Evolutionary conservation across 306 rosid genomes (phyloP).

Genomic region (Cucurbita argyrosperma): DNA sequence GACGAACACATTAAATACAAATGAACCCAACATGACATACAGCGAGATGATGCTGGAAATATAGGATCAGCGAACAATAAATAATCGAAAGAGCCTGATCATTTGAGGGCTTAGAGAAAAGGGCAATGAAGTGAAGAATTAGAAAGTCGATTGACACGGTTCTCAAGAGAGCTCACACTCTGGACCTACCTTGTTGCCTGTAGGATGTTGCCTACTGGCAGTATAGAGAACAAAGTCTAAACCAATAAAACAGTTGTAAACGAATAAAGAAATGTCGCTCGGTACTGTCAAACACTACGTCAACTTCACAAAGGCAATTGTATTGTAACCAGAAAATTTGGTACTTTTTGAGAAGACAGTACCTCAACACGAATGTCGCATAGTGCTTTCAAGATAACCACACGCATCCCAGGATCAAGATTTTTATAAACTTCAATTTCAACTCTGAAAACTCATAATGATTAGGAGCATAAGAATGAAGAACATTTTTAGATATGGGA

Average conservation of each 20-base stretch:
- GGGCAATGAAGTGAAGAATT: not conserved
- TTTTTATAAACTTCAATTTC: conserved; percentile 73
- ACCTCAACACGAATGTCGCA: conserved; percentile 99
- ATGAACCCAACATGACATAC: not conserved
- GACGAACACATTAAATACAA: not conserved
- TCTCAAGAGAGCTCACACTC: not conserved
- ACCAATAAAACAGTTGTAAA: not conserved
- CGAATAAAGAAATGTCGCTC: not conserved
- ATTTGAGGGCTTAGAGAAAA: not conserved
- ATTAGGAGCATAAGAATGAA: conserved; percentile 20
- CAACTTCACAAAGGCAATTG: not conserved
- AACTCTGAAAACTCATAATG: conserved; percentile 36
- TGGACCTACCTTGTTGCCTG: not conserved
- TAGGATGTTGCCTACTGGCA: not conserved
- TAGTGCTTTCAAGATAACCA: conserved; percentile 87
- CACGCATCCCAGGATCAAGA: conserved; percentile 88
- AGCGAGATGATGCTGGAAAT: not conserved
- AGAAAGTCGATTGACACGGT: not conserved
- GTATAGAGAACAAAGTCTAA: not conserved
- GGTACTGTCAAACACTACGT: not conserved
- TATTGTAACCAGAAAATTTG: not conserved
- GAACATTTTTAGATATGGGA: conserved; percentile 10
- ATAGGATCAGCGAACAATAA: not conserved
- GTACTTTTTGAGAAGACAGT: conserved; percentile 5
- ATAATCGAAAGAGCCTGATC: not conserved